A percentile compares a stretch with the other conserved stretches of the same genome.
Conservation (phyloP, 768 basidiomycete genomes). For the Hygrocybe punicea region DNA sequence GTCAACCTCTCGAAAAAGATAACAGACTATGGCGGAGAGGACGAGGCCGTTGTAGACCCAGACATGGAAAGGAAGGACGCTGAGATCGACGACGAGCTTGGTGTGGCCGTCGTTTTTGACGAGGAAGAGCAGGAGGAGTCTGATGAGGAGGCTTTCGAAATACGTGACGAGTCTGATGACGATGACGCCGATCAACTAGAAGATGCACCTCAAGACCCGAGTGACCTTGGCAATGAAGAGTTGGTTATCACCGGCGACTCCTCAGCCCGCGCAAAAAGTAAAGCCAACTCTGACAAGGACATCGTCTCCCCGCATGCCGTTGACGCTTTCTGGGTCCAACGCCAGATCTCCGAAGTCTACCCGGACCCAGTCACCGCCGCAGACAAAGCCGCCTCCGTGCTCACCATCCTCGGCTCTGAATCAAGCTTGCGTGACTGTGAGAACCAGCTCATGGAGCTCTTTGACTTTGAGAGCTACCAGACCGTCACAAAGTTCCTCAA, state of each 20-base stretch:
- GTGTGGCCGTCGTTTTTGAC: constrained; percentile 97
- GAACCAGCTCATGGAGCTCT: constrained; percentile 94
- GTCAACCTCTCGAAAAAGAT: constrained; percentile 88
- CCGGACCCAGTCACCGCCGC: constrained; percentile 93
- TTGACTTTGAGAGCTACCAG: constrained; percentile 90
- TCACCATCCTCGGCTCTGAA: constrained; percentile 83
- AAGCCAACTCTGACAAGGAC: constrained; percentile 65
- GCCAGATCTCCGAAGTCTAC: constrained; percentile 86
- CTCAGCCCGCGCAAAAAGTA: constrained; percentile 47
- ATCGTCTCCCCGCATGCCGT: constrained; percentile 85
- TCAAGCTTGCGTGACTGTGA: constrained; percentile 88
- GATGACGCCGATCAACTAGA: constrained; percentile 64
- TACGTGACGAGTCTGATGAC: constrained; percentile 76
- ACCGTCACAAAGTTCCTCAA: constrained; percentile 87
- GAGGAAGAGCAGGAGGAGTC: constrained; percentile 96
- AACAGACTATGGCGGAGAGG: constrained; percentile 90
- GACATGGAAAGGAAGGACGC: constrained; percentile 79
- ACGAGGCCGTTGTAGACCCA: constrained; percentile 73
- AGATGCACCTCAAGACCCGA: constrained; percentile 44
- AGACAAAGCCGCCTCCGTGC: constrained; percentile 82
- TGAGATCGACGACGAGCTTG: constrained; percentile 92
- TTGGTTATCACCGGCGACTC: constrained; percentile 76
- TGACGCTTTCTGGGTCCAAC: constrained; percentile 98
- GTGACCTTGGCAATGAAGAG: constrained; percentile 55
- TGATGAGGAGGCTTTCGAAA: constrained; percentile 84